Conservation (phyloP, 2,329 filamentous ascomycete species). For the Fusarium solani-melongenae region DNA sequence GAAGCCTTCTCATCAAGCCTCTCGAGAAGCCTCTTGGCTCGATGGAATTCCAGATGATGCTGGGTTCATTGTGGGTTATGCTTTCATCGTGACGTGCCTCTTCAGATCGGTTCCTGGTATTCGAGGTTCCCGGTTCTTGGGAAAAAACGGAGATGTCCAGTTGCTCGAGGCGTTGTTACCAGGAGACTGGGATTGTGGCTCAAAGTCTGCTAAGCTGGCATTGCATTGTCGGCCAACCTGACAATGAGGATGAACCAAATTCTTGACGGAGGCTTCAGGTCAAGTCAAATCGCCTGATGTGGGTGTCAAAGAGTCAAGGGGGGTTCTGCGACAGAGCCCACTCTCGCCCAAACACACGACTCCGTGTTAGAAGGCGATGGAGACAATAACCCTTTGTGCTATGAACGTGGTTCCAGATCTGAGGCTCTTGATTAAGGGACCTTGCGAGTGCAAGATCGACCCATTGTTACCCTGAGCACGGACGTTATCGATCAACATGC, state of each 20-base stretch:
- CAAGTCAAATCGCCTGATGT: neutral
- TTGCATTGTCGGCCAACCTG: conserved; percentile 5
- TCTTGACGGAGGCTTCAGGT: neutral
- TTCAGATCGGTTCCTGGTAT: neutral
- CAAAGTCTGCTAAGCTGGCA: conserved; percentile 12
- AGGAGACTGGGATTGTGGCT: conserved; percentile 22
- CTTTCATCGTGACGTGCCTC: conserved; percentile 9
- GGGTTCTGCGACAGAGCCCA: neutral
- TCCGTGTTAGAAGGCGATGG: neutral
- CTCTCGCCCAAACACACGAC: neutral
- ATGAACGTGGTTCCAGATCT: neutral
- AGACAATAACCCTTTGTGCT: neutral
- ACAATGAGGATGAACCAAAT: conserved; percentile 2
- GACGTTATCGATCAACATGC: neutral
- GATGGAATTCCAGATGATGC: conserved; percentile 6
- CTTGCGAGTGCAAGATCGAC: neutral
- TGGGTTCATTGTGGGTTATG: neutral
- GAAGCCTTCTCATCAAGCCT: neutral
- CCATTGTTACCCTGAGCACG: neutral
- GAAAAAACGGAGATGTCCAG: neutral
- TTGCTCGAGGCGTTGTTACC: neutral
- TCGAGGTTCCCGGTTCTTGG: neutral
- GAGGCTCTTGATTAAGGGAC: neutral
- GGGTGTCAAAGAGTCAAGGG: neutral
- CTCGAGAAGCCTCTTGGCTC: neutral